Conservation (phyloP, 139 green algal species). For the Chlorella sp. region DNA sequence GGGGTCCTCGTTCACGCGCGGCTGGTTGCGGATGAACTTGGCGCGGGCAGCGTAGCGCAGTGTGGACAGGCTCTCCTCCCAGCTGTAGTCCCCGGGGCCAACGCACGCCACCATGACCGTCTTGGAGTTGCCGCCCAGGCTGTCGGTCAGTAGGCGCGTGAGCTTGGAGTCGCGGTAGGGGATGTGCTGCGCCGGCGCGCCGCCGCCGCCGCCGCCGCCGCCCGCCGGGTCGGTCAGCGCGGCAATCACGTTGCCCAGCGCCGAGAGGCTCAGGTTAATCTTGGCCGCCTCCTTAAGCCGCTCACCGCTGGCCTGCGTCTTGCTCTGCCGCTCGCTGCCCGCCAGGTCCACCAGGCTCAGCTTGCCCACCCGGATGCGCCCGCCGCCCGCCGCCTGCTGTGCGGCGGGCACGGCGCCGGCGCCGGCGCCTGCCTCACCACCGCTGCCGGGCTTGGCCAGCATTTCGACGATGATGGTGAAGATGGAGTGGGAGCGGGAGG, state of each 20-base stretch:
- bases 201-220: constrained; percentile 50
- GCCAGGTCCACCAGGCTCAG: constrained; percentile 92
- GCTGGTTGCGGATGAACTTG: constrained; percentile 95
- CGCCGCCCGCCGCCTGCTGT: constrained; percentile 42
- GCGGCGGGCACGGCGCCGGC: constrained; percentile 1
- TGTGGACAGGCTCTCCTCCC: constrained; percentile 90
- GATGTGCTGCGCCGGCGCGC: constrained; percentile 90
- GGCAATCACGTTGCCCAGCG: constrained; percentile 90
- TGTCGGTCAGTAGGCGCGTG: constrained; percentile 89
- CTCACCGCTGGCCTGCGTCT: constrained; percentile 60
- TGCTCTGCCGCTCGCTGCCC: constrained; percentile 84
- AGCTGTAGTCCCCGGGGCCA: constrained; percentile 82
- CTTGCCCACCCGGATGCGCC: constrained; percentile 84
- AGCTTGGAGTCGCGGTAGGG: constrained; percentile 92
- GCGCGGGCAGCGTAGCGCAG: constrained; percentile 85
- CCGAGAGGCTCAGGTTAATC: constrained; percentile 96
- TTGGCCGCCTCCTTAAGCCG: constrained; percentile 84
- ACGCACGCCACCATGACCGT: constrained; percentile 96
- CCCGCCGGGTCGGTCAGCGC: constrained; percentile 65
- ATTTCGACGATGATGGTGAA: constrained; percentile 96
- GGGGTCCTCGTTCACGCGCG: constrained; percentile 89
- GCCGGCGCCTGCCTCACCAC: background rate
- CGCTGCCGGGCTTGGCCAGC: constrained; percentile 54
- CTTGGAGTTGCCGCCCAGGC: constrained; percentile 88
- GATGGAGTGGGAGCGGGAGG: constrained; percentile 92